Percentiles rank a stretch among this genome's conserved stretches.
phyloP scores from a whole-genome alignment of 164 flowering plant genomes.

The Dillenia turbinata region DNA sequence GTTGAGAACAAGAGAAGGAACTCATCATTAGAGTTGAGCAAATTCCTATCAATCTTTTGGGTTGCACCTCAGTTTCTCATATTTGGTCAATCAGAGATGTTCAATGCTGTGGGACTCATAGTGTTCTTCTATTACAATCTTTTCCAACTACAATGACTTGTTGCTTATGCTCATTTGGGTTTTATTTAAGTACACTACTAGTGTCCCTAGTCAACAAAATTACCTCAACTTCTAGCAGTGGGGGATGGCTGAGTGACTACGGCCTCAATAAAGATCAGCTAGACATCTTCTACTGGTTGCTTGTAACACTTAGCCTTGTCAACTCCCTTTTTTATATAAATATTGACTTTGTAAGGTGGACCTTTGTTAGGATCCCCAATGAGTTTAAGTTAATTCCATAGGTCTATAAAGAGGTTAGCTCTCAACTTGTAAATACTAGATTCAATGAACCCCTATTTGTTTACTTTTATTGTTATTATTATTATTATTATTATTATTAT shows the following conservation, averaged over 20 bases:
- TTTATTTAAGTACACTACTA: constrained; percentile 55
- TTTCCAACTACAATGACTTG: constrained; percentile 66
- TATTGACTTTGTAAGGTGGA: constrained; percentile 13
- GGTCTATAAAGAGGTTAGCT: constrained; percentile 17
- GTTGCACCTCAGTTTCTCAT: constrained; percentile 60
- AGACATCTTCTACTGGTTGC: constrained; percentile 70
- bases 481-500: too few relatives aligned
- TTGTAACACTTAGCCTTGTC: constrained; percentile 52
- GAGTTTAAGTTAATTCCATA: constrained; percentile 16
- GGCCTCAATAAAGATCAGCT: constrained; percentile 63
- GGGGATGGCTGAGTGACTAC: constrained; percentile 61
- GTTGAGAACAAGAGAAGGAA: constrained; percentile 58
- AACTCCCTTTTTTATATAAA: too few relatives aligned
- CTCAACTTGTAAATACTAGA: constrained; percentile 19
- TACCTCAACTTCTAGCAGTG: constrained; percentile 26
- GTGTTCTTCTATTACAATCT: constrained; percentile 80
- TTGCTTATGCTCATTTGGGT: constrained; percentile 69
- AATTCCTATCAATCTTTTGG: constrained; percentile 56
- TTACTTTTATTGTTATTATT: constrained; percentile 2
- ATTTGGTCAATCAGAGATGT: constrained; percentile 69
- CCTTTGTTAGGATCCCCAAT: constrained; percentile 9
- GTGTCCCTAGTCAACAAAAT: constrained; percentile 60
- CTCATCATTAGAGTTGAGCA: constrained; percentile 12
- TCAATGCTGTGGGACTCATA: constrained; percentile 63
- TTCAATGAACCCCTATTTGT: constrained; percentile 25